Evolutionary conservation across 306 rosid genomes (phyloP).

Genomic region (Gleditsia sinensis): DNA sequence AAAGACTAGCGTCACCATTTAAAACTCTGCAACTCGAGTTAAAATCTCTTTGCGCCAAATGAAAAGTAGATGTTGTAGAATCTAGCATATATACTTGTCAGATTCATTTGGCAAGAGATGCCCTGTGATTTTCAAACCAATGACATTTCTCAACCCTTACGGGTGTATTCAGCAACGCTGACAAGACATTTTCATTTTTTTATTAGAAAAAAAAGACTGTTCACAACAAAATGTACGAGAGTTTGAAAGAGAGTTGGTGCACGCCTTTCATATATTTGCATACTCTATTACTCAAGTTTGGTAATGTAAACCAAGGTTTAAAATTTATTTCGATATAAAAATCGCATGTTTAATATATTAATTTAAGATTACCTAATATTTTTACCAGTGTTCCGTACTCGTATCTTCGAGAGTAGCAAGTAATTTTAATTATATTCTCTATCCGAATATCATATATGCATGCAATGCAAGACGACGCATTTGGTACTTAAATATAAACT

Average conservation of each 20-base stretch:
- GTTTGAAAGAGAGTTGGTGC: neutral
- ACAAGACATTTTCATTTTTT: neutral
- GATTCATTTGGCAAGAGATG: neutral
- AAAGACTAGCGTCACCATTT: neutral
- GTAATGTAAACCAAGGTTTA: neutral
- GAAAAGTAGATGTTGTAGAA: neutral
- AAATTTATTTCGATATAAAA: too few relatives aligned
- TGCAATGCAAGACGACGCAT: neutral
- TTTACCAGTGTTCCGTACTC: too few relatives aligned
- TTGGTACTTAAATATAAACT: neutral
- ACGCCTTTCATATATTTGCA: neutral
- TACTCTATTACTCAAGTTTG: neutral
- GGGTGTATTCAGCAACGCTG: neutral
- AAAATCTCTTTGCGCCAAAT: neutral
- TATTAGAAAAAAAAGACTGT: neutral
- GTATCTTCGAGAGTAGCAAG: too few relatives aligned
- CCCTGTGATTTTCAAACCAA: constrained; percentile 11
- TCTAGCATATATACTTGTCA: neutral
- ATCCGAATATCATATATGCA: neutral
- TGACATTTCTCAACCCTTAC: constrained; percentile 5
- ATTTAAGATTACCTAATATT: too few relatives aligned
- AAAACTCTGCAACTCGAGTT: neutral
- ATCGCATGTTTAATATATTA: too few relatives aligned
- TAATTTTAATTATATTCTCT: neutral
- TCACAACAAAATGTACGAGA: neutral